Evolutionary conservation across 2,329 filamentous ascomycete genomes (phyloP), one percentile per base, ranked within the genome.

Genomic region (Trichoderma sp.): DNA sequence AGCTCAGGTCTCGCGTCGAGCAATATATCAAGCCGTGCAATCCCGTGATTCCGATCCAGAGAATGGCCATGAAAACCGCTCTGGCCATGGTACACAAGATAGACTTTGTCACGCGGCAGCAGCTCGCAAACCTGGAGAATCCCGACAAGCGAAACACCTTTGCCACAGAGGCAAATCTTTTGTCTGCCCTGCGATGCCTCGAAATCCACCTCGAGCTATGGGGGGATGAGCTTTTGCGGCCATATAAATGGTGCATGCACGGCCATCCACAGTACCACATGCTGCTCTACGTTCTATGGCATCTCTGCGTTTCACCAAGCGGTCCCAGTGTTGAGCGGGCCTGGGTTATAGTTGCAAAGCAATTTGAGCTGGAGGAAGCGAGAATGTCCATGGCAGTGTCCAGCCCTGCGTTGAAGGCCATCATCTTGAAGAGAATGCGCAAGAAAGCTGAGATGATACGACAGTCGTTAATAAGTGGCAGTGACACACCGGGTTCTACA

Each of bases 1-100:
- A 80, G 7, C 76, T 72, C 0, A 60, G 52, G 52, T 61, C 43
- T 14, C 70, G 56, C 13, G 64, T 86, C 0, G 81, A 83, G 65
- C 75, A 80, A 14, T 69, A 70, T 8, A 56, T 72, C 34, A 58
- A 68, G 7, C 77, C 85, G 37, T 84, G 83, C 70, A 86, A 89
- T 66, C 84, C 84, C 72, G 81, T 83, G 0, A 79, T 88, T 1
- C 87, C 87, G 1, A 75, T 79, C 30, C 77, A 80, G 4, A 72
- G 74, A 30, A 72, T 79, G 66, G 77, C 77, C 1, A 68, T 76
- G 10, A 67, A 74, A 0, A 73, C 79, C 0, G 73, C 75, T 0
- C 73, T 72, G 0, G 70, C 80, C 11, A 72, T 81, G 7, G 49
- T 78, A 1, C 72, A 73, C 11, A 82, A 82, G 69, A 68, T 79